These are phyloP conservation scores for Hippophae gyantsensis DNA, from an alignment of 306 rosid genomes.

Conservation along the genomic window DNA sequence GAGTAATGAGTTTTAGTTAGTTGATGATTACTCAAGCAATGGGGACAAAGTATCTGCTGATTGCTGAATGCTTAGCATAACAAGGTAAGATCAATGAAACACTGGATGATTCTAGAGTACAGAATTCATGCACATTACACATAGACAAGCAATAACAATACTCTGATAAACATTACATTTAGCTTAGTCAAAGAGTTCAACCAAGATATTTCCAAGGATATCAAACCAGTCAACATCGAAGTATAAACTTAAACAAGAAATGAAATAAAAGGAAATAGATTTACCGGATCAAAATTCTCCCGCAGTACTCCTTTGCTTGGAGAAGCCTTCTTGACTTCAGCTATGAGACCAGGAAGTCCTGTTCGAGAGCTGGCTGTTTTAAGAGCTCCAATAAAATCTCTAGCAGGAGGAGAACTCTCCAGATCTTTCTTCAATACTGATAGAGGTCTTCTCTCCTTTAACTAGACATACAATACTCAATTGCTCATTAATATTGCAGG, in stretches of 20 bases:
- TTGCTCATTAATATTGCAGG: not conserved
- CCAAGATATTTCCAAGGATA: not conserved
- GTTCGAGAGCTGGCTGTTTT: slow-evolving; percentile 64
- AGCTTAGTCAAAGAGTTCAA: not conserved
- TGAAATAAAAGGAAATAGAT: slow-evolving; percentile 6
- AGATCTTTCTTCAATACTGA: slow-evolving; percentile 42
- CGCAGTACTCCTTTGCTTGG: slow-evolving; percentile 93
- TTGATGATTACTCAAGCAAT: too few species aligned
- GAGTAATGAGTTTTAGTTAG: too few species aligned
- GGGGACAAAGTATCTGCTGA: too few species aligned
- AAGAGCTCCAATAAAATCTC: slow-evolving; percentile 82
- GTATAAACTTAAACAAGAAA: not conserved
- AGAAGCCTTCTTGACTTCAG: slow-evolving; percentile 98
- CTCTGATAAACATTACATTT: not conserved
- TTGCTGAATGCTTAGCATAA: too few species aligned
- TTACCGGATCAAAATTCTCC: slow-evolving; percentile 88
- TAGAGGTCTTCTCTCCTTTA: slow-evolving; percentile 64
- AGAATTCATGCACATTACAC: too few species aligned
- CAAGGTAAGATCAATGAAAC: too few species aligned
- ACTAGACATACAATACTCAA: slow-evolving; percentile 30
- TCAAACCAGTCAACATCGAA: not conserved
- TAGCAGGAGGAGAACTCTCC: slow-evolving; percentile 55
- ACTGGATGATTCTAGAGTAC: too few species aligned
- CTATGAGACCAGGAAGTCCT: slow-evolving; percentile 84
- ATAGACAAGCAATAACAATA: too few species aligned